phyloP scores from a whole-genome alignment of 768 basidiomycete genomes.

The Termitomyces eurrhizus region DNA sequence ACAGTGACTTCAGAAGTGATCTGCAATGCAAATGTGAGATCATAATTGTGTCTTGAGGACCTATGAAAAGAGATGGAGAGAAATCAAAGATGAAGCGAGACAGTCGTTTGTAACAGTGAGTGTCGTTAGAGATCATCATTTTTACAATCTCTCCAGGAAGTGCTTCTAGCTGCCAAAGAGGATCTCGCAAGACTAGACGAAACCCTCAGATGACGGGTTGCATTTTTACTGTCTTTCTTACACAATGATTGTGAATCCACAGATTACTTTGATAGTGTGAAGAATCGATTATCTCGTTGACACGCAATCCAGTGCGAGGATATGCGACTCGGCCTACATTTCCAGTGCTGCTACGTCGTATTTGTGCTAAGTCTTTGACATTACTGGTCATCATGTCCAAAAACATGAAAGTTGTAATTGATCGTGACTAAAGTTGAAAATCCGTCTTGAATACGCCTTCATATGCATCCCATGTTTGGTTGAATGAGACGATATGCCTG shows the following conservation, averaged over 20 bases:
- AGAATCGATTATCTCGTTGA: background rate
- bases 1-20: slow-evolving; percentile 46
- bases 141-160: slow-evolving; percentile 31
- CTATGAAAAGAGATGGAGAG: slow-evolving; percentile 67
- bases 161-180: slow-evolving; percentile 49
- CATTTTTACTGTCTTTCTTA: slow-evolving; percentile 2
- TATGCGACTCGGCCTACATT: background rate
- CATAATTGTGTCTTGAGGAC: slow-evolving; percentile 35
- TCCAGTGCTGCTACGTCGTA: background rate
- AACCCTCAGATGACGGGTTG: slow-evolving; percentile 14
- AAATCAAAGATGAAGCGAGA: slow-evolving; percentile 63
- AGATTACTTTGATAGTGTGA: background rate
- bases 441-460: too few relatives aligned
- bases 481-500: too few relatives aligned
- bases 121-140: background rate
- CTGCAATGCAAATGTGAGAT: slow-evolving; percentile 26
- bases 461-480: background rate
- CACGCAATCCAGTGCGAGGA: background rate
- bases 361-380: background rate
- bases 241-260: background rate
- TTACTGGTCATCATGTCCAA: background rate
- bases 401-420: background rate
- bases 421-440: too few relatives aligned
- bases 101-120: slow-evolving; percentile 58
- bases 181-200: slow-evolving; percentile 45